Conservation (phyloP, 2,329 filamentous ascomycete species). For the Hymenoscyphus linearis region DNA sequence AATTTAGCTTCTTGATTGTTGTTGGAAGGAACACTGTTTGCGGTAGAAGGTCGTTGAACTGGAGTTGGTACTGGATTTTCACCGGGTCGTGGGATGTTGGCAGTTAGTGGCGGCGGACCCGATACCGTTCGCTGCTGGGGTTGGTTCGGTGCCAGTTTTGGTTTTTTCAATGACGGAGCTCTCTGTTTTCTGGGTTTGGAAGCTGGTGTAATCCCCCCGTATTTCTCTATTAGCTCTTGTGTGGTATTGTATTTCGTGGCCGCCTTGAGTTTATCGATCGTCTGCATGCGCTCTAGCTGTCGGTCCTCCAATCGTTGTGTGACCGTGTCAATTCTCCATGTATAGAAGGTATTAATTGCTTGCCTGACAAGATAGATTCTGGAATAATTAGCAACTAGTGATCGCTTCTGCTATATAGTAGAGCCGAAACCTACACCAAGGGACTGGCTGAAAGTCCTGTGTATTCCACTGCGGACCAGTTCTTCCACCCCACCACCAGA, state of each 20-base stretch:
- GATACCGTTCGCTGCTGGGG: slow-evolving; percentile 43
- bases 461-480: slow-evolving; percentile 74
- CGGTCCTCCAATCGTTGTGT: slow-evolving; percentile 66
- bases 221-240: slow-evolving; percentile 87
- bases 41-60: slow-evolving; percentile 22
- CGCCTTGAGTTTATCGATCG: slow-evolving; percentile 89
- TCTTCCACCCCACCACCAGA: slow-evolving; percentile 78
- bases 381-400: slow-evolving; percentile 23
- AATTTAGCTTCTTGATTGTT: slow-evolving; percentile 14
- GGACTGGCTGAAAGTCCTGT: slow-evolving; percentile 73
- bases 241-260: slow-evolving; percentile 97
- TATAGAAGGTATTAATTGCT: slow-evolving; percentile 65
- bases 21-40: slow-evolving; percentile 10
- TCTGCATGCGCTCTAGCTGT: slow-evolving; percentile 73
- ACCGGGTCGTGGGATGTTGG: slow-evolving; percentile 49
- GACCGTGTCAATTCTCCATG: slow-evolving; percentile 70
- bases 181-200: slow-evolving; percentile 24
- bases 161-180: slow-evolving; percentile 11
- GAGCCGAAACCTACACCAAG: slow-evolving; percentile 53
- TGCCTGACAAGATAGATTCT: slow-evolving; percentile 78
- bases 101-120: slow-evolving; percentile 56
- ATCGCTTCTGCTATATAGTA: slow-evolving; percentile 9
- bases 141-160: slow-evolving; percentile 21
- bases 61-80: slow-evolving; percentile 14
- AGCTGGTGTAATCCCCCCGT: slow-evolving; percentile 54